Base-by-base conservation (phyloP, 2,329 filamentous ascomycete genomes). In the Cryphonectria naterciae region DNA sequence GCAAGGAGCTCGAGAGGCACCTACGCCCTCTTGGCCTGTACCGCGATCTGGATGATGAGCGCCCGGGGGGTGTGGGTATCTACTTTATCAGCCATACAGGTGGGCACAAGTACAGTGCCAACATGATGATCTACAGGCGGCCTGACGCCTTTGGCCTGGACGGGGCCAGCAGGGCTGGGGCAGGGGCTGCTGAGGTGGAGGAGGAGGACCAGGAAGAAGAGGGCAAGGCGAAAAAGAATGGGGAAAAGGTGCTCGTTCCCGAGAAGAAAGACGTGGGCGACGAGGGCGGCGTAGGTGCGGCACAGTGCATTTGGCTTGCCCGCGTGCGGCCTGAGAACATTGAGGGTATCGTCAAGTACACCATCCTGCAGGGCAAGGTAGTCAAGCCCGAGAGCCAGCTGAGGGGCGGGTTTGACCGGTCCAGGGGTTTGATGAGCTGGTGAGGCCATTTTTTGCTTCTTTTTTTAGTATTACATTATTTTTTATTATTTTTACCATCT, bases 21-120 rank as follows among this genome's bases (percentile, higher is more conserved):
- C 86, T 98, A 49, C 91, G 94, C 0, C 92, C 93, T 1, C 84
- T 97, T 17, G 95, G 94, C 0, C 83, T 99, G 28, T 95, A 92
- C 80, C 90, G 96, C 41, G 95, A 98, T 78, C 83, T 96, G 63
- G 90, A 97, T 78, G 96, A 99, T 79, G 91, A 94, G 80, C 85
- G 96, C 70, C 94, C 95, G 0, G 95, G 95, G 15, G 96, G 96
- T 17, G 95, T 98, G 7, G 95, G 94, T 0, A 93, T 99, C 74
- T 97, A 97, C 83, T 98, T 98, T 79, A 97, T 98, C 78, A 95
- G 91, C 75, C 96, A 99, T 78, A 94, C 98, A 2, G 96, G 96
- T 39, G 96, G 96, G 0, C 96, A 99, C 84, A 98, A 98, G 83
- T 98, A 97, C 82, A 91, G 91, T 63, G 96, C 96, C 39, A 99